Evolutionary conservation across 2,329 filamentous ascomycete genomes (phyloP), one percentile per base, ranked within the genome.

Genomic region (Pyricularia sp.): DNA sequence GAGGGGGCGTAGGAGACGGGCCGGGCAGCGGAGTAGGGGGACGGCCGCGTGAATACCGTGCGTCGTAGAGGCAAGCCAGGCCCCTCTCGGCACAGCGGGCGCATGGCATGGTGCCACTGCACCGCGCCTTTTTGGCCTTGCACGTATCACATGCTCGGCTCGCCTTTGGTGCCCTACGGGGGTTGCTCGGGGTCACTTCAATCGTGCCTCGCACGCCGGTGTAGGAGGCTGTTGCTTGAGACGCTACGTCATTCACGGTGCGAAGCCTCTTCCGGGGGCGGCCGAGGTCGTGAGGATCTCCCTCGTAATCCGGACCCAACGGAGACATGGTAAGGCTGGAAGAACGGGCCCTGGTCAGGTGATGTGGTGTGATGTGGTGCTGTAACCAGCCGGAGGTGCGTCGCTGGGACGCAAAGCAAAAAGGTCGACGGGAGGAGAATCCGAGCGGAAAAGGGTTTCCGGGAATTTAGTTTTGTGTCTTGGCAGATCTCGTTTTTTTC

Each of bases 101-200:
- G 69, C 79, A 80, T 1, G 79, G 79, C 25, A 77, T 68, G 0
- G 76, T 79, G 0, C 79, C 79, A 10, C 74, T 78, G 70, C 79
- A 80, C 72, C 76, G 77, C 10, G 77, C 72, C 69, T 80, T 80
- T 61, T 76, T 76, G n/a, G 72, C 64, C 71, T 80, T 80, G 74
- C 79, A 80, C 33, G 74, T 73, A 69, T 80, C 79, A 68, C 79
- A 80, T 6, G 79, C 79, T n/a, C 77, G 73, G 67, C 75, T 79
- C 5, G 79, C 77, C 71, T 80, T 81, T 30, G 63, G 63, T 10
- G 63, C 63, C 30, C 50, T 76, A 71, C 26, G 69, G 10, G 63
- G 63, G 63, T 65, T 65, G 17, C 14, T 36, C 9, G 28, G n/a
- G 59, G 59, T 26, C 4, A 14, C 17, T 23, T 64, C 17, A 50